Evolutionary conservation across 2,329 filamentous ascomycete species (phyloP).

Genomic region (Sphaerostilbella broomeana): DNA sequence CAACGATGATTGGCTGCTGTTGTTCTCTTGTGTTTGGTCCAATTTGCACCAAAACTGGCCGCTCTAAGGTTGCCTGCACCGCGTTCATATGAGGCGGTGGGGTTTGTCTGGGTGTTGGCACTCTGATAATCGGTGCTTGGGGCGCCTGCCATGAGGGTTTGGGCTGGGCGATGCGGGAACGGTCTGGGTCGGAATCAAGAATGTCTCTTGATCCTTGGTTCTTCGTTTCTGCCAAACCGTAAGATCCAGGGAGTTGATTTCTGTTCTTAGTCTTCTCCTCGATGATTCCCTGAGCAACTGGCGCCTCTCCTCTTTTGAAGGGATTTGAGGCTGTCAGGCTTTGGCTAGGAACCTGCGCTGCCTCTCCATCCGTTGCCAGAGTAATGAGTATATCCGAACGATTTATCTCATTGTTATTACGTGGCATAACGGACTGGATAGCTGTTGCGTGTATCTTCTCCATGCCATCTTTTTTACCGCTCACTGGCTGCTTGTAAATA

Average conservation of each 20-base stretch:
- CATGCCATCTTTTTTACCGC: background rate
- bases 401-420: background rate
- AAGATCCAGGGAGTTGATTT: no score
- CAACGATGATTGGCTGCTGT: slow-evolving; percentile 5
- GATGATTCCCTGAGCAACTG: no score
- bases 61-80: slow-evolving; percentile 1
- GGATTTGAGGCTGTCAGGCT: background rate
- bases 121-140: slow-evolving; percentile 30
- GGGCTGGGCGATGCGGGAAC: background rate
- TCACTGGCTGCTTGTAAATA: background rate
- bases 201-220: slow-evolving; percentile 10
- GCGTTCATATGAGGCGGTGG: slow-evolving; percentile 22
- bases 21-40: slow-evolving; percentile 6
- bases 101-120: slow-evolving; percentile 30
- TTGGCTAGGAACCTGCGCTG: background rate
- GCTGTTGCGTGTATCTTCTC: background rate
- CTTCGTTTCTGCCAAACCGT: no score
- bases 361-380: background rate
- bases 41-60: slow-evolving; percentile 5
- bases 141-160: background rate
- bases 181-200: slow-evolving; percentile 4
- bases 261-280: no score
- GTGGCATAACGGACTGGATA: background rate
- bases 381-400: slow-evolving; percentile 10
- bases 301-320: background rate